Evolutionary conservation across 2,329 filamentous ascomycete species (phyloP).

Genomic region (Pseudogymnoascus sp.): DNA sequence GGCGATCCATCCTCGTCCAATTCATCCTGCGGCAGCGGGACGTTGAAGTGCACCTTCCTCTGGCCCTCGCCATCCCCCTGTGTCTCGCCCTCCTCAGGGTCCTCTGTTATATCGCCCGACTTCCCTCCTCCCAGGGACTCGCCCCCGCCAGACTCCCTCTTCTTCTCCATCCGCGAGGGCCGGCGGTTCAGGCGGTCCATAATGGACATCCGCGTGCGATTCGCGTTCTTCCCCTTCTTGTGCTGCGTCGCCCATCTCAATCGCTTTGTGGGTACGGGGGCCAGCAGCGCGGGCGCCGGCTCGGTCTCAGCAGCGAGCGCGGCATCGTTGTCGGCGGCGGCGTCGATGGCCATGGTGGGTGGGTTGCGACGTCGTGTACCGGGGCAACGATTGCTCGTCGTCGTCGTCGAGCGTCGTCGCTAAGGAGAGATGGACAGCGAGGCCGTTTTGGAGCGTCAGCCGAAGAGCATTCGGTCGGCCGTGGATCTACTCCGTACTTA

Average conservation of each 20-base stretch:
- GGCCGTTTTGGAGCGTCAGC: background rate
- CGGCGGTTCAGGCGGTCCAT: conserved; percentile 67
- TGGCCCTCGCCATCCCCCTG: conserved; percentile 32
- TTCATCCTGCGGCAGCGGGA: conserved; percentile 64
- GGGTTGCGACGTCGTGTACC: conserved; percentile 23
- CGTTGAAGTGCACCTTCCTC: conserved; percentile 75
- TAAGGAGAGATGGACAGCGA: background rate
- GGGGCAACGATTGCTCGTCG: conserved; percentile 1
- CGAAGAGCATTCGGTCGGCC: background rate
- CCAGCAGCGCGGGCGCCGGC: conserved; percentile 40
- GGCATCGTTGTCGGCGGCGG: background rate
- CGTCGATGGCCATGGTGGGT: conserved; percentile 20
- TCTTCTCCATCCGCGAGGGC: conserved; percentile 60
- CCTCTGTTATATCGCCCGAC: conserved; percentile 12
- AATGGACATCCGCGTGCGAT: conserved; percentile 73
- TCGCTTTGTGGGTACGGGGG: conserved; percentile 51
- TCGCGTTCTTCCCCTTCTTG: conserved; percentile 64
- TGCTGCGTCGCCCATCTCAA: conserved; percentile 94
- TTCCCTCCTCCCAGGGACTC: conserved; percentile 23
- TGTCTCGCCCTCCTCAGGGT: conserved; percentile 22
- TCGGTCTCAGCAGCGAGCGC: conserved; percentile 21
- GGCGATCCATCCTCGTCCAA: conserved; percentile 77
- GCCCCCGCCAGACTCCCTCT: conserved; percentile 40
- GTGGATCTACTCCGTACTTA: background rate
- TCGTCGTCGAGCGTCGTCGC: background rate